Base-by-base conservation (phyloP, 768 basidiomycete genomes). In the Amylocystis lapponica region DNA sequence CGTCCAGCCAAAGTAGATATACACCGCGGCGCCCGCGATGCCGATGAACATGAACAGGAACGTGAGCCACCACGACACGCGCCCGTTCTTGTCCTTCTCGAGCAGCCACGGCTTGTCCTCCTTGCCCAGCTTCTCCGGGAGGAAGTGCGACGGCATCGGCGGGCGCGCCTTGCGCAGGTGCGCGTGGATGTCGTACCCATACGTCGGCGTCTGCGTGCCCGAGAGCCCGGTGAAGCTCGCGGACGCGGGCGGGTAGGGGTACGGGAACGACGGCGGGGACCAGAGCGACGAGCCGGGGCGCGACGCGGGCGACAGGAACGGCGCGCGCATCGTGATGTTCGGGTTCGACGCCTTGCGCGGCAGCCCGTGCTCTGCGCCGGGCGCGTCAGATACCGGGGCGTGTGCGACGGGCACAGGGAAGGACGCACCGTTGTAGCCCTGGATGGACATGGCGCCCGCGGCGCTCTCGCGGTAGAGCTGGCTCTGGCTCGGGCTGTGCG, bases 241-340 rank as follows among this genome's bases (percentile, higher is more conserved):
- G 27, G 25, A 40, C 27, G 39, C n/a, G 29, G 53, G 47, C 32
- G 53, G 40, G 48, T 55, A 52, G 41, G 48, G 56, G 50, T 48
- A 60, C 51, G 52, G 51, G 50, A 71, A 70, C 0, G 71, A 56
- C 1, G 81, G 78, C 8, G 83, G 82, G 0, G 75, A 67, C 83
- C 83, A 85, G 0, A 81, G 51, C 12, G 74, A 69, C 2, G 74
- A 77, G 4, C 72, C 63, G 0, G 82, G 81, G n/a, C 83, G 72
- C 1, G 79, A 81, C 1, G 82, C 72, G 0, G 84, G 85, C 3
- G 81, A 75, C 41, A 85, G 75, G 65, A 85, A 85, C 1, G 84
- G 81, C 0, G 75, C 66, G 20, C 84, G 76, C 67, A 87, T 86
- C 12, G 70, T 51, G 27, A 60, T 72, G 29, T 70, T 72, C 1